Evolutionary conservation across 176 grass and related monocot species (phyloP).

Genomic region (Phyllostachys edulis): DNA sequence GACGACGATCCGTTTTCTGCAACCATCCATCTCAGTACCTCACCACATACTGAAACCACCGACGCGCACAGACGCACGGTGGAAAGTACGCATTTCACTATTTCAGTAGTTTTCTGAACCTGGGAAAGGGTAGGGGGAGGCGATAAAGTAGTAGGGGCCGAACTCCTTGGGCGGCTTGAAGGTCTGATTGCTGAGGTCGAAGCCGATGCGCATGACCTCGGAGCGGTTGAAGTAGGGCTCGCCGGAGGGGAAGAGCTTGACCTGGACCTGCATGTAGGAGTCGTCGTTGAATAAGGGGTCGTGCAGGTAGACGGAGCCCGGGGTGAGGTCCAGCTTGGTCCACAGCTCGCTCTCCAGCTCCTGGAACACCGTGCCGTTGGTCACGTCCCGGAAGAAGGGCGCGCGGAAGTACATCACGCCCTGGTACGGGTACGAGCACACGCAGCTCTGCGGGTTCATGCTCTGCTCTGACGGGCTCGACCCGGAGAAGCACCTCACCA

Average conservation of each 20-base stretch:
- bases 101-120: conserved; percentile 35
- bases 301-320: conserved; percentile 81
- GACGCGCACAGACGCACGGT: not conserved
- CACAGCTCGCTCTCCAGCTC: conserved; percentile 66
- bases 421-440: conserved; percentile 80
- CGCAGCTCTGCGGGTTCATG: conserved; percentile 80
- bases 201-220: conserved; percentile 74
- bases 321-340: conserved; percentile 60
- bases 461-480: conserved; percentile 57
- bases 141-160: conserved; percentile 81
- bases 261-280: conserved; percentile 58
- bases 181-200: conserved; percentile 83
- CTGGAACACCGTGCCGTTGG: conserved; percentile 70
- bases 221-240: conserved; percentile 68
- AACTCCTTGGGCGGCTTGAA: conserved; percentile 78
- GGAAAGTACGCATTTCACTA: not conserved
- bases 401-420: conserved; percentile 74
- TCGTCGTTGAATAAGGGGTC: conserved; percentile 63
- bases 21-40: not conserved
- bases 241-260: conserved; percentile 76
- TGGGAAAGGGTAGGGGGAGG: conserved; percentile 69
- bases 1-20: conserved; percentile 42
- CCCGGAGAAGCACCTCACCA: conserved; percentile 52
- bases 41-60: not conserved
- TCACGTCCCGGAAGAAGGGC: conserved; percentile 64